Evolutionary conservation across 495 filamentous ascomycete species (phyloP).

Genomic region (Aspergillus wentii): DNA sequence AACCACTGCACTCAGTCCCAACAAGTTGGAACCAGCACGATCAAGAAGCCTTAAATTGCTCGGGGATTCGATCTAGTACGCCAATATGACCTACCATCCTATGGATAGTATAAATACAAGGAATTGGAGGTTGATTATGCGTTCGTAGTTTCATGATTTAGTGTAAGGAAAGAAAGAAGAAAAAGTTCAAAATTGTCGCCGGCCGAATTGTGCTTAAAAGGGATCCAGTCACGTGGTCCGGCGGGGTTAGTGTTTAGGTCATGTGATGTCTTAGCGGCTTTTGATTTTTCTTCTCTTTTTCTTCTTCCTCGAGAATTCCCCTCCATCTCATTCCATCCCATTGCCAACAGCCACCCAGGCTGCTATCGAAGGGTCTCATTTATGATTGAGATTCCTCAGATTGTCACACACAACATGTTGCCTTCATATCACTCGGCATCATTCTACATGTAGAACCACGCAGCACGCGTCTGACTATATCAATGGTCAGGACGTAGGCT

Average conservation of each 20-base stretch:
- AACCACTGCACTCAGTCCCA: conserved; percentile 28
- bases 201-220: conserved; percentile 18
- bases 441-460: conserved; percentile 26
- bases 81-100: conserved; percentile 53
- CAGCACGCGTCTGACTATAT: conserved; percentile 38
- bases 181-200: background rate
- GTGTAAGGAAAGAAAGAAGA: conserved; percentile 36
- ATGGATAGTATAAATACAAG: conserved; percentile 21
- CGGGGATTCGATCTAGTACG: conserved; percentile 39
- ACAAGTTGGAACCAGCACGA: conserved; percentile 21
- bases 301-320: background rate
- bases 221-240: conserved; percentile 14
- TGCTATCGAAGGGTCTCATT: too few relatives aligned
- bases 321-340: too few relatives aligned
- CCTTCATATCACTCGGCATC: background rate
- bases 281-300: background rate
- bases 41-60: conserved; percentile 29
- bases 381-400: too few relatives aligned
- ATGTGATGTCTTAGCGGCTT: background rate
- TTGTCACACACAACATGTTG: background rate
- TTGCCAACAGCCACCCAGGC: too few relatives aligned
- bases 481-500: conserved; percentile 36
- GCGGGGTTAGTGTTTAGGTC: background rate
- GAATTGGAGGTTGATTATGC: conserved; percentile 53
- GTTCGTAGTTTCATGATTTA: conserved; percentile 35